Base-by-base conservation (phyloP, 306 rosid genomes). In the Astragalus glycyphyllos region DNA sequence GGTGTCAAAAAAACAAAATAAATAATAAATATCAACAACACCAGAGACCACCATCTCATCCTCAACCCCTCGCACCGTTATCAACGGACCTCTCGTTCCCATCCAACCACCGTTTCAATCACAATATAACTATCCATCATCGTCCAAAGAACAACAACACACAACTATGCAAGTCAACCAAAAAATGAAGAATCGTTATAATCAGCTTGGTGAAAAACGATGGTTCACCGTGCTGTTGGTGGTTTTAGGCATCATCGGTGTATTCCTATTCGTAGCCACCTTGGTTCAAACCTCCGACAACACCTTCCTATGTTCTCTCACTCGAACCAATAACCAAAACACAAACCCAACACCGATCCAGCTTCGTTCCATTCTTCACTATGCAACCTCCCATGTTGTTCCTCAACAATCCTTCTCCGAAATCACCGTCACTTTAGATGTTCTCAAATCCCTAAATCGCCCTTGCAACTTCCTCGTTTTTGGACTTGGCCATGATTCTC, bases 401-500 rank as follows among this genome's bases (percentile, higher is more conserved):
- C 98, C 98, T 0, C 98, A 89, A 31, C 98, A 92, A 34, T 80
- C 89, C 0, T 3, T 79, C 5, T 58, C 46, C 5, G 98, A 92
- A 74, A 85, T 92, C 73, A 59, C 3, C 20, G 42, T 86, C 8
- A 78, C 98, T 5, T 80, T 81, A 77, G 57, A 86, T 14, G 96
- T 89, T 2, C 75, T 92, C 45, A 81, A 83, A 62, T 26, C 84
- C 3, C 61, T 83, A 12, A 48, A 77, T 8, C 92, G 85, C 6
- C 94, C 95, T 2, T 64, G 77, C 61, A 92, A 89, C 59, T 87
- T 92, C 77, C 92, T 92, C 46, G 84, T 92, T 0, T 89, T 89
- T 57, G 98, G 96, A 0, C 81, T 92, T 6, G 98, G 98, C 34
- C 85, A 80, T 69, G 98, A 92, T 56, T 92, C 98, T 0, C 85